Evolutionary conservation across 2,329 filamentous ascomycete species (phyloP).

Genomic region (Aspergillus sp.): DNA sequence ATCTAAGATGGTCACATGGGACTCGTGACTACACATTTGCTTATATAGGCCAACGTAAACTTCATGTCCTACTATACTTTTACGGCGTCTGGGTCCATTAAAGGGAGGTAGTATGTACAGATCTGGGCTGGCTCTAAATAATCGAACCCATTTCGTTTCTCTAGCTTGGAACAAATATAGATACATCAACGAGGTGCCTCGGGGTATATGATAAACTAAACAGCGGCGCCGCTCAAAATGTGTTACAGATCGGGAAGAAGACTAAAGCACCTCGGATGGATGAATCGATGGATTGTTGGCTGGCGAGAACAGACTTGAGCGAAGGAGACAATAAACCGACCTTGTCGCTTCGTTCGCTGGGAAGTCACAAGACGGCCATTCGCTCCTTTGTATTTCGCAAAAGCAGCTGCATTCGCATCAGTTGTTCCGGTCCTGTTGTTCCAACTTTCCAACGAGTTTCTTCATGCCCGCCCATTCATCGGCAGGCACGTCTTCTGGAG

Average conservation of each 20-base stretch:
- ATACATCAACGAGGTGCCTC: slow-evolving; percentile 23
- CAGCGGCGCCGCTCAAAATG: slow-evolving; percentile 21
- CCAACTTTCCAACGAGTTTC: slow-evolving; percentile 77
- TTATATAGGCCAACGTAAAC: neutral
- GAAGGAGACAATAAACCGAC: neutral
- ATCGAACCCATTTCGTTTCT: slow-evolving; percentile 12
- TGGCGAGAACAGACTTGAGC: slow-evolving; percentile 7
- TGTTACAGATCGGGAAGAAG: slow-evolving; percentile 15
- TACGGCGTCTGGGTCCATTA: neutral
- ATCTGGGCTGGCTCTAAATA: neutral
- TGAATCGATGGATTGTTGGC: slow-evolving; percentile 8
- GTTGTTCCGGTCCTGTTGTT: slow-evolving; percentile 50
- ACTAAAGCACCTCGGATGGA: neutral
- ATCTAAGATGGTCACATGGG: neutral
- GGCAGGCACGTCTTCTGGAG: slow-evolving; percentile 76
- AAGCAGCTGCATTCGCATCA: slow-evolving; percentile 12
- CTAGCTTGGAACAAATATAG: slow-evolving; percentile 20
- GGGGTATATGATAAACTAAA: slow-evolving; percentile 31
- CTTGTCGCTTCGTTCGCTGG: neutral
- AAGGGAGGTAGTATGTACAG: neutral
- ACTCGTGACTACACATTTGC: neutral
- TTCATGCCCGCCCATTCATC: slow-evolving; percentile 96
- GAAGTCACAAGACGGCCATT: neutral
- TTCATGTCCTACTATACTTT: neutral
- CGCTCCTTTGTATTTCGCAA: neutral